These are phyloP conservation scores for Pelargonium hybrid DNA, from an alignment of 441 rosid species.

Conservation along the genomic window DNA sequence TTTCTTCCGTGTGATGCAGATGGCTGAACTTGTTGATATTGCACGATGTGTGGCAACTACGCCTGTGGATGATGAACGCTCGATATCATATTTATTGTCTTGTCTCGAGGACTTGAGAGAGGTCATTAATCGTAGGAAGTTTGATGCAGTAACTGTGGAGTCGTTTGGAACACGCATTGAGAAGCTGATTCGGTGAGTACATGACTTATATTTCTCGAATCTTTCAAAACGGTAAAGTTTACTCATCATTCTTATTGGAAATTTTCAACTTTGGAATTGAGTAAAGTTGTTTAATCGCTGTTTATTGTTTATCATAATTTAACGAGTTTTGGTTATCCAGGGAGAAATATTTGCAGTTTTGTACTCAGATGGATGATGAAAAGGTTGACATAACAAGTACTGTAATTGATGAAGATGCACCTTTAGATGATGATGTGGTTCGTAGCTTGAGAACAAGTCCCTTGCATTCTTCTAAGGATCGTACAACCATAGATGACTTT, in stretches of 20 bases:
- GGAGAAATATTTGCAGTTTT: slow-evolving; percentile 92
- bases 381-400: slow-evolving; percentile 76
- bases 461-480: slow-evolving; percentile 63
- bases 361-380: slow-evolving; percentile 82
- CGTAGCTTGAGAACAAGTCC: slow-evolving; percentile 96
- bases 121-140: slow-evolving; percentile 77
- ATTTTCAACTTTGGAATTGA: slow-evolving; percentile 13
- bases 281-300: slow-evolving; percentile 10
- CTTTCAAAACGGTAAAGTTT: slow-evolving; percentile 1
- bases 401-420: slow-evolving; percentile 85
- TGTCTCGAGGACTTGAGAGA: slow-evolving; percentile 79
- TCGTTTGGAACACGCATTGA: slow-evolving; percentile 94
- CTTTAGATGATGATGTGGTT: slow-evolving; percentile 91
- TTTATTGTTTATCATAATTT: slow-evolving; percentile 9
- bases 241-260: neutral
- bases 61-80: slow-evolving; percentile 64
- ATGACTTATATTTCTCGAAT: slow-evolving; percentile 16
- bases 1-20: slow-evolving; percentile 42
- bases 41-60: slow-evolving; percentile 85
- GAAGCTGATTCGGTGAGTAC: slow-evolving; percentile 67
- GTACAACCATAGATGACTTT: slow-evolving; percentile 94
- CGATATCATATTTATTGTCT: slow-evolving; percentile 56
- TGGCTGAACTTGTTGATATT: slow-evolving; percentile 93
- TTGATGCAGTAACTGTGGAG: slow-evolving; percentile 88
- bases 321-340: slow-evolving; percentile 33